A percentile compares a stretch with the other conserved stretches of the same genome.
Evolutionary conservation across 805 yeast genomes (phyloP).

Genomic region (Candida palmyrensis): DNA sequence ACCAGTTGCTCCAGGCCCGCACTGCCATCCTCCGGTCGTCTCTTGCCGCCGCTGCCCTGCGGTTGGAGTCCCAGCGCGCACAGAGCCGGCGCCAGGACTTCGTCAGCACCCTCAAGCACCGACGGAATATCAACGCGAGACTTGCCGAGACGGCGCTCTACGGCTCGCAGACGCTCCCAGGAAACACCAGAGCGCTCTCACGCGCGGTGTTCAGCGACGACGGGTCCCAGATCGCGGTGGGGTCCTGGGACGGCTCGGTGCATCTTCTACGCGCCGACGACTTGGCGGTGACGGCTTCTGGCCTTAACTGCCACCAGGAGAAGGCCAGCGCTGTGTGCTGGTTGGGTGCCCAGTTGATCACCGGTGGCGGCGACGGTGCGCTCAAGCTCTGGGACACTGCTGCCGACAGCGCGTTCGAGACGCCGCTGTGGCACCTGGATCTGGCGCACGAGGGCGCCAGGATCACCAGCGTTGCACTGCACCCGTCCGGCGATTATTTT

Average conservation of each 20-base stretch:
- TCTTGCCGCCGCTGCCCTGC: slow-evolving; percentile 34
- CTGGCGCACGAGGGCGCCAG: slow-evolving; percentile 39
- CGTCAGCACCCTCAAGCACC: slow-evolving; percentile 36
- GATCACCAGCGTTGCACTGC: slow-evolving; percentile 56
- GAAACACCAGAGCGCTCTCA: slow-evolving; percentile 65
- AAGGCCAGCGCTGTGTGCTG: slow-evolving; percentile 71
- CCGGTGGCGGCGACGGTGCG: slow-evolving; percentile 38
- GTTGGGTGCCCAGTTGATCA: slow-evolving; percentile 27
- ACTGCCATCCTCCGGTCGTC: slow-evolving; percentile 48
- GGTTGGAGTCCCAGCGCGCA: slow-evolving; percentile 34
- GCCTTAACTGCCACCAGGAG: slow-evolving; percentile 47
- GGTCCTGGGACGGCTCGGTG: slow-evolving; percentile 81
- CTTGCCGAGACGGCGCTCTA: slow-evolving; percentile 36
- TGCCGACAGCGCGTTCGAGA: slow-evolving; percentile 1
- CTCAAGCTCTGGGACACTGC: slow-evolving; percentile 26
- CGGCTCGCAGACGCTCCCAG: slow-evolving; percentile 63
- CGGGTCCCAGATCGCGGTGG: slow-evolving; percentile 46
- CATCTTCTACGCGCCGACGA: slow-evolving; percentile 41
- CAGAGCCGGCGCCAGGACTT: slow-evolving; percentile 27
- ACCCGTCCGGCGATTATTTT: slow-evolving; percentile 54
- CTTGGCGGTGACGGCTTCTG: slow-evolving; percentile 22
- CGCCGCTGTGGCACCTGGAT: too few species aligned
- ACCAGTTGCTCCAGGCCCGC: slow-evolving; percentile 49
- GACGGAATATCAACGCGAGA: slow-evolving; percentile 38
- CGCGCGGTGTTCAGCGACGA: slow-evolving; percentile 42